Conservation (phyloP, 495 filamentous ascomycete species). For the Xylaria castorea region DNA sequence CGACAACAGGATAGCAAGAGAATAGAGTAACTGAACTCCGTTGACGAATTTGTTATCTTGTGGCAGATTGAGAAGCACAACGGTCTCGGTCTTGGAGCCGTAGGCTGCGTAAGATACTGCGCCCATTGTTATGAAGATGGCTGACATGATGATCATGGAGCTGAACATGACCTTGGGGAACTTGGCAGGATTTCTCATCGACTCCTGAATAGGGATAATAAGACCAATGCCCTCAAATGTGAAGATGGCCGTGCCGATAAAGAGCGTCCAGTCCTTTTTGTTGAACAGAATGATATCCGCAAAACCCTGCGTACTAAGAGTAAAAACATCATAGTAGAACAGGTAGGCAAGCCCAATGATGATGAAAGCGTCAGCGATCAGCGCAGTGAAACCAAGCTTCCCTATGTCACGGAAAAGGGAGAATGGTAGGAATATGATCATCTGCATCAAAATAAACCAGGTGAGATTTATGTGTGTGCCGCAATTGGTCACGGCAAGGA, state of each 20-base stretch:
- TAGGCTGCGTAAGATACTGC: slow-evolving; percentile 95
- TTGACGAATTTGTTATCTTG: slow-evolving; percentile 97
- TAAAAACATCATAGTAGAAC: slow-evolving; percentile 92
- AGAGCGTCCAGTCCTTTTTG: slow-evolving; percentile 86
- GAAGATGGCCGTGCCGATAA: slow-evolving; percentile 98
- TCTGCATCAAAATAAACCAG: slow-evolving; percentile 88
- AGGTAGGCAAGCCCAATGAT: slow-evolving; percentile 89
- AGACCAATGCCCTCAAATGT: slow-evolving; percentile 97
- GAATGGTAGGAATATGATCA: slow-evolving; percentile 90
- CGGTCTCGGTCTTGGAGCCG: slow-evolving; percentile 91
- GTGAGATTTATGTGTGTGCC: slow-evolving; percentile 81
- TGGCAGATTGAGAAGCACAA: slow-evolving; percentile 92
- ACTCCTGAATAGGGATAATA: slow-evolving; percentile 98
- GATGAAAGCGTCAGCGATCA: slow-evolving; percentile 94
- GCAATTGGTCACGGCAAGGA: slow-evolving; percentile 82
- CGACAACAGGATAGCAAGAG: slow-evolving; percentile 88
- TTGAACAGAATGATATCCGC: slow-evolving; percentile 90
- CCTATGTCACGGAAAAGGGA: slow-evolving; percentile 94
- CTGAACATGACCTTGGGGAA: slow-evolving; percentile 84
- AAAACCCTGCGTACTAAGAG: slow-evolving; percentile 77
- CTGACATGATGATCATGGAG: slow-evolving; percentile 93
- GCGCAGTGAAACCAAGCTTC: slow-evolving; percentile 87
- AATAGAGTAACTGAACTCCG: slow-evolving; percentile 93
- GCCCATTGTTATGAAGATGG: slow-evolving; percentile 89
- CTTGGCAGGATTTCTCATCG: slow-evolving; percentile 86